These are phyloP conservation scores for Tolypocladium tundrense DNA, from an alignment of 2,329 filamentous ascomycete genomes.

Conservation along the genomic window DNA sequence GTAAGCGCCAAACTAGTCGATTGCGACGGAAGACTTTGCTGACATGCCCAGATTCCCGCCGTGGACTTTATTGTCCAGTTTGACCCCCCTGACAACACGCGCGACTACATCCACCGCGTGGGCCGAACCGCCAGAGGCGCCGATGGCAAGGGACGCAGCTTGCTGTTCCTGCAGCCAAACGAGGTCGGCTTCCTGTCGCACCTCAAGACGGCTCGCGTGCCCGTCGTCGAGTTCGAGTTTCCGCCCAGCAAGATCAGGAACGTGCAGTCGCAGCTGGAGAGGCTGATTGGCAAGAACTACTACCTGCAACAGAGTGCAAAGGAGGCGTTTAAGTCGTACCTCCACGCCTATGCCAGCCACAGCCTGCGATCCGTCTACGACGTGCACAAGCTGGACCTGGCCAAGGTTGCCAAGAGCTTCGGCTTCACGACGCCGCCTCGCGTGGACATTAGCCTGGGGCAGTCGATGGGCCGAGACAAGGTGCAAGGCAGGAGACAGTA, in stretches of 20 bases:
- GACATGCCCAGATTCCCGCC: conserved; percentile 57
- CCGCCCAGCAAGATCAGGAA: conserved; percentile 86
- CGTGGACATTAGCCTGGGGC: conserved; percentile 74
- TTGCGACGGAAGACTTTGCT: neutral
- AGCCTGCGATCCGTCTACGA: conserved; percentile 53
- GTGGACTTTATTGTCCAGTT: conserved; percentile 97
- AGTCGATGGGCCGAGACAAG: conserved; percentile 66
- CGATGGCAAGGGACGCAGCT: conserved; percentile 72
- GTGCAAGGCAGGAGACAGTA: conserved; percentile 56
- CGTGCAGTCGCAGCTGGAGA: conserved; percentile 84
- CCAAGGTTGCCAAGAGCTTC: conserved; percentile 76
- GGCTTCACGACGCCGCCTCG: conserved; percentile 69
- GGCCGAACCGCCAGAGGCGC: conserved; percentile 85
- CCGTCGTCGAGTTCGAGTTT: conserved; percentile 93
- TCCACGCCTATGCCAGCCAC: conserved; percentile 86
- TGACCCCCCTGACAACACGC: conserved; percentile 83
- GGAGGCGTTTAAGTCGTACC: conserved; percentile 76
- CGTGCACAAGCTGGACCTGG: conserved; percentile 71
- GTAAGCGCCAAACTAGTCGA: conserved; percentile 30
- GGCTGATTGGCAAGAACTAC: conserved; percentile 90
- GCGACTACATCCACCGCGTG: conserved; percentile 91
- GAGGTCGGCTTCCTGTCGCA: conserved; percentile 90
- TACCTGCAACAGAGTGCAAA: conserved; percentile 84
- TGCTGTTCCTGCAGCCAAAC: conserved; percentile 87
- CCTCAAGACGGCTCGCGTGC: conserved; percentile 82